phyloP scores from a whole-genome alignment of 306 rosid species.

The Cercis canadensis region DNA sequence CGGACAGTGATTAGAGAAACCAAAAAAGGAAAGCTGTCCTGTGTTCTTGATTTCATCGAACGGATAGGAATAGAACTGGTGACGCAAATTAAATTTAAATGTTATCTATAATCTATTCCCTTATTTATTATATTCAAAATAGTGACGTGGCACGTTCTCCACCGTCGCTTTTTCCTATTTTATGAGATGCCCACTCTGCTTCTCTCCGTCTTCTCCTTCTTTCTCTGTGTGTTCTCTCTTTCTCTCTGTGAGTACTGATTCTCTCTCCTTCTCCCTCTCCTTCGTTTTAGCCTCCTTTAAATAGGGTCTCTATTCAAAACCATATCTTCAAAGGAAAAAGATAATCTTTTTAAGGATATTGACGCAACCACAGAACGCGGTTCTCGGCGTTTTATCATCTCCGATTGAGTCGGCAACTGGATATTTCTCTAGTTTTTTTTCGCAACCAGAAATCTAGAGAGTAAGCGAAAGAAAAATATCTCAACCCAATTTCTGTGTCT shows the following conservation, averaged over 20 bases:
- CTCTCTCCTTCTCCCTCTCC: constrained; percentile 15
- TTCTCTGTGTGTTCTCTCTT: constrained; percentile 8
- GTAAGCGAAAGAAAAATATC: constrained; percentile 30
- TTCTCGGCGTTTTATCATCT: constrained; percentile 30
- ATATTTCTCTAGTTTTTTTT: constrained; percentile 23
- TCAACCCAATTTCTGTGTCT: constrained; percentile 34
- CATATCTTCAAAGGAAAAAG: constrained; percentile 38
- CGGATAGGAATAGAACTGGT: constrained; percentile 3
- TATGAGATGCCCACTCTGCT: constrained; percentile 38
- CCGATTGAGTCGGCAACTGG: constrained; percentile 28
- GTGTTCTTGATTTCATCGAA: constrained; percentile 29
- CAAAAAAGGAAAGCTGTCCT: background rate
- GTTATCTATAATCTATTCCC: background rate
- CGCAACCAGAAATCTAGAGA: constrained; percentile 47
- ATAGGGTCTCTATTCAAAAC: constrained; percentile 49
- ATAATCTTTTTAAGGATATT: constrained; percentile 31
- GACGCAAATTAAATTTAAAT: background rate
- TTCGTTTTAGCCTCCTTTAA: constrained; percentile 29
- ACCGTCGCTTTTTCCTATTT: constrained; percentile 59
- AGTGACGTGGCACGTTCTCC: constrained; percentile 60
- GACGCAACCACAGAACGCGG: constrained; percentile 4
- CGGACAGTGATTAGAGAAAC: background rate
- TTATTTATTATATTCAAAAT: background rate
- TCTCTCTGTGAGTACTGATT: constrained; percentile 24
- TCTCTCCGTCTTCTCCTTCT: constrained; percentile 14